Base-by-base conservation (phyloP, 306 rosid species). In the Cicer cuneatum region DNA sequence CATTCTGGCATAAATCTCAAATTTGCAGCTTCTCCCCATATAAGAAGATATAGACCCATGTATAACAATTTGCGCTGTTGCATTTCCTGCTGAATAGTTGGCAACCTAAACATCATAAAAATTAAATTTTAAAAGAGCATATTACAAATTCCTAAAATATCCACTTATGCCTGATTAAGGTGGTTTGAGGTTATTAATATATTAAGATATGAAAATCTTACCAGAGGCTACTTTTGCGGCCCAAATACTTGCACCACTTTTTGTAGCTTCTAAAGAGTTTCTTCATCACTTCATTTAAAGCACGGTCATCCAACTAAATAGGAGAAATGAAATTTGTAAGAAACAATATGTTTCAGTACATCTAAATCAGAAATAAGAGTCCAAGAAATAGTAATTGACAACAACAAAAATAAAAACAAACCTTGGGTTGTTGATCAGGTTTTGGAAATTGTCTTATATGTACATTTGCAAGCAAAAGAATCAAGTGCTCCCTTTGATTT, bases 11-110 rank as follows among this genome's bases (percentile, higher is more conserved):
- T 94, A 87, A 94, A 94, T 82, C 97, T 88, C 85, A 94, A 83
- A 77, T 94, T 94, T 74, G 98, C 96, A 84, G 98, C 98, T 83
- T 94, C 98, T 64, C 98, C 97, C 98, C 97, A 94, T 72, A 94
- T 94, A 64, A 94, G 97, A 83, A 94, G 98, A 87, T 94, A 94
- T 68, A 94, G 84, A 21, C 97, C 96, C 96, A 94, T 94, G 75
- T 91, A 94, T 21, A 94, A 86, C 75, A 94, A 82, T 78, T 91
- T 83, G 75, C 95, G 91, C 81, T 94, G 98, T 84, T 94, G 95
- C 78, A 94, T 90, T 85, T 94, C 97, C 88, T 91, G 96, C 81
- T 94, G 97, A 84, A 94, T 91, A 46, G 86, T 88, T 40, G 98
- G 98, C 87, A 94, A 81, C 98, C 98, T 93, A 84, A 65, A 65